Conservation (phyloP, 2,329 filamentous ascomycete genomes). For the Drechslera avenae region DNA sequence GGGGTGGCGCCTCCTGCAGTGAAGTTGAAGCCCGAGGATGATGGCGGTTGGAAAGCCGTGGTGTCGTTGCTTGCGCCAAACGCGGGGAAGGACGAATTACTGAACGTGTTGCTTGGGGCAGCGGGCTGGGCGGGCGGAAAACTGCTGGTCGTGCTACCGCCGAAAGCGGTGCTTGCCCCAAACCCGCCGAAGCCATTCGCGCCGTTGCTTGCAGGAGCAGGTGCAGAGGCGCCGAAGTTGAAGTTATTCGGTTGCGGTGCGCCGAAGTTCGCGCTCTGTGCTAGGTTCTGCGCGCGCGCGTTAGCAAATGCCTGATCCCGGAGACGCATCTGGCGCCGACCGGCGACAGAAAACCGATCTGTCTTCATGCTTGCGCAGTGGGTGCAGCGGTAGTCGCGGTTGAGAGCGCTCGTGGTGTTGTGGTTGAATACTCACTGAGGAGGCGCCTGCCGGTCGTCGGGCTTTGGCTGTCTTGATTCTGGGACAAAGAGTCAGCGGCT, state of each 20-base stretch:
- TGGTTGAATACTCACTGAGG: conserved; percentile 35
- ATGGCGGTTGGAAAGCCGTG: conserved; percentile 33
- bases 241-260: conserved; percentile 25
- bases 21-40: conserved; percentile 36
- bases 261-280: conserved; percentile 30
- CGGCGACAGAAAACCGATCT: conserved; percentile 10
- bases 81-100: conserved; percentile 39
- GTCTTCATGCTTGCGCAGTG: conserved; percentile 10
- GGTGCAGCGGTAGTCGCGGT: conserved; percentile 4
- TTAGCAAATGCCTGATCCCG: conserved; percentile 25
- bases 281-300: conserved; percentile 25
- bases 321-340: conserved; percentile 16
- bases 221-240: conserved; percentile 32
- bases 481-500: conserved; percentile 25
- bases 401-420: conserved; percentile 6
- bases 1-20: conserved; percentile 28
- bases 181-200: conserved; percentile 14
- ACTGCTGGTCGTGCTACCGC: conserved; percentile 33
- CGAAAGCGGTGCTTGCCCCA: conserved; percentile 21
- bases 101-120: conserved; percentile 33
- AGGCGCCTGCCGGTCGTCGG: conserved; percentile 29
- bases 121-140: conserved; percentile 39
- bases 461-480: conserved; percentile 37
- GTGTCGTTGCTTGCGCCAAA: conserved; percentile 32
- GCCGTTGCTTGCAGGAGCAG: conserved; percentile 18